Conservation (phyloP, 371 early-diverging fungal genomes). For the Sanchytrium tribonematis region DNA sequence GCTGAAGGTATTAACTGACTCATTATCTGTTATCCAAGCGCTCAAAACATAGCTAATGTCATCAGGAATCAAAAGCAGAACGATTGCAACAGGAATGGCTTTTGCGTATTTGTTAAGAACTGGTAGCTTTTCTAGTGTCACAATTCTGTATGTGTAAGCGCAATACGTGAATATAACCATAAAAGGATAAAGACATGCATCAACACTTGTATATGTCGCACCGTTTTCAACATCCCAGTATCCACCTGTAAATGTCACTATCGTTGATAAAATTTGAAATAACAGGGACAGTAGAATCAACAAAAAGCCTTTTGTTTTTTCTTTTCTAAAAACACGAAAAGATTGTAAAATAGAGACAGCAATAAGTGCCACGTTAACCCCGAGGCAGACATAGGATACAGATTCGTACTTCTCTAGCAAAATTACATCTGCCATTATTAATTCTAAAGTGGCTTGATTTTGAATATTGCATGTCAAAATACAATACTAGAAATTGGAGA, state of each 20-base stretch:
- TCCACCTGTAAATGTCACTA: not conserved
- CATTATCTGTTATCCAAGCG: not conserved
- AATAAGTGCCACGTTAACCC: not conserved
- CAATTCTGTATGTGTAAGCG: not conserved
- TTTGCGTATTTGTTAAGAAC: not conserved
- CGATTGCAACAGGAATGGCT: not conserved
- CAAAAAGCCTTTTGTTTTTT: not conserved
- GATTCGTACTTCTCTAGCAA: too few species aligned
- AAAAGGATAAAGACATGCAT: not conserved
- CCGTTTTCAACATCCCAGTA: not conserved
- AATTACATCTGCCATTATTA: too few species aligned
- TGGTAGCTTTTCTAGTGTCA: not conserved
- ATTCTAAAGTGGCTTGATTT: too few species aligned
- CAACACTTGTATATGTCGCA: not conserved
- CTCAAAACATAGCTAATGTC: not conserved
- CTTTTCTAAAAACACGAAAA: conserved; percentile 1
- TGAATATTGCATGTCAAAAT: too few species aligned
- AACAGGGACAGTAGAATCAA: not conserved
- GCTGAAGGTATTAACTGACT: not conserved
- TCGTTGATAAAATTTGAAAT: not conserved
- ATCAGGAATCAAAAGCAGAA: not conserved
- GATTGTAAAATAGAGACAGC: not conserved
- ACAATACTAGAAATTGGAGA: too few species aligned
- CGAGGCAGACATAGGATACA: not conserved
- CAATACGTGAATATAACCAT: not conserved